These are phyloP conservation scores for Orbilia blumenaviensis DNA, from an alignment of 2,329 filamentous ascomycete species.

Conservation along the genomic window DNA sequence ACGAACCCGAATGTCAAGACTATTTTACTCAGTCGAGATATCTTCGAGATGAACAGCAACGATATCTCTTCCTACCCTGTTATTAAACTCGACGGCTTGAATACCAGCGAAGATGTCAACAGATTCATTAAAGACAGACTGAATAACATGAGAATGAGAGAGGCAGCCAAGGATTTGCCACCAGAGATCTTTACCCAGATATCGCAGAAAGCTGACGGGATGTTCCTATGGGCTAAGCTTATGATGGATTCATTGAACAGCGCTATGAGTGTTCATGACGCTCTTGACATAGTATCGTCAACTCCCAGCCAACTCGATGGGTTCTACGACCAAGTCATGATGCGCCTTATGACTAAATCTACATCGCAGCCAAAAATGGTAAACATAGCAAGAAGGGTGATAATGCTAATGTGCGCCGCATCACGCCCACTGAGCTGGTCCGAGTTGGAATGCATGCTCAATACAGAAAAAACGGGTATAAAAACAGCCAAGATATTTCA, in stretches of 20 bases:
- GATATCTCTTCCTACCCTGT: not conserved
- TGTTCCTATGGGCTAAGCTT: conserved; percentile 32
- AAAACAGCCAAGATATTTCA: not conserved
- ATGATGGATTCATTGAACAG: conserved; percentile 23
- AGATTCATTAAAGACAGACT: conserved; percentile 16
- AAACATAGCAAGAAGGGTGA: conserved; percentile 1
- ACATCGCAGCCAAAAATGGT: not conserved
- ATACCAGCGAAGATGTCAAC: conserved; percentile 20
- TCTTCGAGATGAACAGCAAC: not conserved
- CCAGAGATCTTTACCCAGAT: conserved; percentile 1
- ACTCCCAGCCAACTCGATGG: conserved; percentile 3
- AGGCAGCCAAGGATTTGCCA: conserved; percentile 7
- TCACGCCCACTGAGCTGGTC: conserved; percentile 27
- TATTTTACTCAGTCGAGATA: conserved; percentile 26
- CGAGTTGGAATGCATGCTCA: conserved; percentile 32
- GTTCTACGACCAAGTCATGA: conserved; percentile 15
- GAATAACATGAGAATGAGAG: not conserved
- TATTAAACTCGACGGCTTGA: conserved; percentile 19
- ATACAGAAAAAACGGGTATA: not conserved
- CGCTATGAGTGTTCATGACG: conserved; percentile 8
- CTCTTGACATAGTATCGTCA: conserved; percentile 13
- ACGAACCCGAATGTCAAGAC: conserved; percentile 1
- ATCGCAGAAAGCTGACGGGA: conserved; percentile 23
- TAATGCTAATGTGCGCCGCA: conserved; percentile 33
- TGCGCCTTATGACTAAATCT: not conserved